Evolutionary conservation across 2,329 filamentous ascomycete genomes (phyloP).

Genomic region (Colletotrichum echinochloae): DNA sequence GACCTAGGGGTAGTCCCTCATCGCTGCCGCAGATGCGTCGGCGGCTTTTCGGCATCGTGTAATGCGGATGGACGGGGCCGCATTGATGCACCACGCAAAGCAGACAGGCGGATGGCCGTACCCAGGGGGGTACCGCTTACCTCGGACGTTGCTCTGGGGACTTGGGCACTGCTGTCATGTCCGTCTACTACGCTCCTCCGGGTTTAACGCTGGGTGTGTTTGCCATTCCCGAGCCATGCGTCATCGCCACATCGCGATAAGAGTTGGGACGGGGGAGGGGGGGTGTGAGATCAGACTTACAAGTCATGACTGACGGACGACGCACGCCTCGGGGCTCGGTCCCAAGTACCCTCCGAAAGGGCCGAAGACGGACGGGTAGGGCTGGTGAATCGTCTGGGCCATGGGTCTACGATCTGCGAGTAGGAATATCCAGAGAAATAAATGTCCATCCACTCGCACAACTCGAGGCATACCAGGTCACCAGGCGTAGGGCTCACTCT

Average conservation of each 20-base stretch:
- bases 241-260: not conserved
- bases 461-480: not conserved
- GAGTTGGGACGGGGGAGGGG: not conserved
- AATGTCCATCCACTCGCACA: not conserved
- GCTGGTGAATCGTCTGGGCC: not conserved
- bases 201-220: not conserved
- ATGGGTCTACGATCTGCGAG: not conserved
- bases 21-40: not conserved
- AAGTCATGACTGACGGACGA: not conserved
- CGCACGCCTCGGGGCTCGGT: not conserved
- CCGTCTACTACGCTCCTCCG: not conserved
- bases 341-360: not conserved
- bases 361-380: not conserved
- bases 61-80: not conserved
- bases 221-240: not conserved
- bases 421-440: not conserved
- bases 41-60: not conserved
- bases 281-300: not conserved
- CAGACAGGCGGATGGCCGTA: no score
- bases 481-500: not conserved
- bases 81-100: not conserved
- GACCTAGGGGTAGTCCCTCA: not conserved
- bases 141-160: not conserved
- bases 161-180: not conserved
- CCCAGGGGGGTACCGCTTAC: no score